These are phyloP conservation scores for Psilocybe tampanensis DNA, from an alignment of 768 basidiomycete species.

Conservation along the genomic window DNA sequence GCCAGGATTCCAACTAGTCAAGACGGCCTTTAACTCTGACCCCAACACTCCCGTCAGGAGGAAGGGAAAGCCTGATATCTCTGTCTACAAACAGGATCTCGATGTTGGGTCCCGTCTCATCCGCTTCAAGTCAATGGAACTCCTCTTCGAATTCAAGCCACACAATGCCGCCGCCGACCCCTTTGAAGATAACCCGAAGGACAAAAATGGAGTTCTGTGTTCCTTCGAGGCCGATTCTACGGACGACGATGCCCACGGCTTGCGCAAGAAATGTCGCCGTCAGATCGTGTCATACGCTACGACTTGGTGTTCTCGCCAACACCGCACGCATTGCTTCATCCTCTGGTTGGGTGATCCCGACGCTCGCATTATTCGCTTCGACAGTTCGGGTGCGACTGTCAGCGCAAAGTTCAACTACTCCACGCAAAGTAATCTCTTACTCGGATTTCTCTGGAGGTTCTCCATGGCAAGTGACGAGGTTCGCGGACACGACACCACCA, in stretches of 20 bases:
- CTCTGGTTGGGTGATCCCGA: not conserved
- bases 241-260: too few species aligned
- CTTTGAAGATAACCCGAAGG: not conserved
- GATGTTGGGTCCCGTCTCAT: not conserved
- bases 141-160: not conserved
- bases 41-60: not conserved
- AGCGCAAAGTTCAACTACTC: not conserved
- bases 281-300: not conserved
- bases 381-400: slow-evolving; percentile 3
- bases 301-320: not conserved
- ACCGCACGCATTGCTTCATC: slow-evolving; percentile 1
- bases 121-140: not conserved
- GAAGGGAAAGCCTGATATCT: not conserved
- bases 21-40: not conserved
- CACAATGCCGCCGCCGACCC: not conserved
- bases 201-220: not conserved
- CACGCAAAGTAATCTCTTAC: not conserved
- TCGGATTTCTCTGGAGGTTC: slow-evolving; percentile 2
- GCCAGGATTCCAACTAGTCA: not conserved
- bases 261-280: not conserved
- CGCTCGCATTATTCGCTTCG: slow-evolving; percentile 2
- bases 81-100: not conserved
- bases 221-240: not conserved
- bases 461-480: not conserved
- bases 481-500: not conserved